Conservation (phyloP, 2,329 filamentous ascomycete species). For the Diaporthe sp. region DNA sequence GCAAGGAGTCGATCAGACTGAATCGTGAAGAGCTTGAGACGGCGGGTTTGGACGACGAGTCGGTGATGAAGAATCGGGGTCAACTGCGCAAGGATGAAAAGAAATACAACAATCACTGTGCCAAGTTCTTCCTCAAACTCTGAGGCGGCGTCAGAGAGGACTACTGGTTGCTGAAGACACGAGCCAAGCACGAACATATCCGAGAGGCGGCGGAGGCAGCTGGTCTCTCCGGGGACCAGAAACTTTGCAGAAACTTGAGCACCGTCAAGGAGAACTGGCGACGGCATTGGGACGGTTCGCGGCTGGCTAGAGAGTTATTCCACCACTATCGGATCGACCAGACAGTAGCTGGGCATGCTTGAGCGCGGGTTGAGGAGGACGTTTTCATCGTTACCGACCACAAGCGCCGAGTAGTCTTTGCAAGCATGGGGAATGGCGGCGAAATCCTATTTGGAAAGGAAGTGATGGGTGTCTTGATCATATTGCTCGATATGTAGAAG, state of each 20-base stretch:
- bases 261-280: constrained; percentile 26
- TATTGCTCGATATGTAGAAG: constrained; percentile 35
- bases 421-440: constrained; percentile 34
- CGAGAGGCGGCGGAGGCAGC: background rate
- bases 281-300: constrained; percentile 6
- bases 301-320: constrained; percentile 30
- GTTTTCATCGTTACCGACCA: constrained; percentile 26
- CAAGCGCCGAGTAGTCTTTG: constrained; percentile 36
- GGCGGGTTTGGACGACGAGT: too few relatives aligned
- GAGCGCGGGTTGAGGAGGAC: constrained; percentile 29
- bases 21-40: too few relatives aligned
- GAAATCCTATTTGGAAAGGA: constrained; percentile 31
- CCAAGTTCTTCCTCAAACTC: too few relatives aligned
- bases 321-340: constrained; percentile 33
- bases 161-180: constrained; percentile 4
- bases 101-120: too few relatives aligned
- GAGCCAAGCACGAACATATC: background rate
- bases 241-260: background rate
- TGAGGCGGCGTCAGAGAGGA: too few relatives aligned
- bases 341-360: constrained; percentile 23
- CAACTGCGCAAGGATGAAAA: too few relatives aligned
- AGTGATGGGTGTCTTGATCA: constrained; percentile 5
- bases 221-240: background rate
- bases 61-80: too few relatives aligned
- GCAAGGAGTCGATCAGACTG: too few relatives aligned